Conservation (phyloP, 805 yeast species). For the Starmerella powellii region DNA sequence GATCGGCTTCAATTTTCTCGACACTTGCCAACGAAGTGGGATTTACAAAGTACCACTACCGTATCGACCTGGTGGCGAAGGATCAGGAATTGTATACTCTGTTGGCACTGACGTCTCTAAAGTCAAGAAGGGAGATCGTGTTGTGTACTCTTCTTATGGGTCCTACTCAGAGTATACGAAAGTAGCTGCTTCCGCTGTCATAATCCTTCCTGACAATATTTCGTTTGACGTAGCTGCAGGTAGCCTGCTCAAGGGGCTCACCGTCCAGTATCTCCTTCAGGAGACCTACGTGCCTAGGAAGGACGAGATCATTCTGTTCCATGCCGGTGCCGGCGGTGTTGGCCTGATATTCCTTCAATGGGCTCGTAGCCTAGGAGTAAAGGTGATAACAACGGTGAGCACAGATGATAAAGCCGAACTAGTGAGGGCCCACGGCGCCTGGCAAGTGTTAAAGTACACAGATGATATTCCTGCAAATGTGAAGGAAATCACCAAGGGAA, state of each 20-base stretch:
- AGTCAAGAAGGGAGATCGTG: slow-evolving; percentile 40
- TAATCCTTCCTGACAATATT: slow-evolving; percentile 42
- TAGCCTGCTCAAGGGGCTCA: slow-evolving; percentile 54
- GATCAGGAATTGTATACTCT: slow-evolving; percentile 40
- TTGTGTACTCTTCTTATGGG: slow-evolving; percentile 42
- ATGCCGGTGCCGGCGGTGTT: slow-evolving; percentile 96
- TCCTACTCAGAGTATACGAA: slow-evolving; percentile 70
- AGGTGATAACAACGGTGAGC: slow-evolving; percentile 76
- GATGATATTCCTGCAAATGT: slow-evolving; percentile 27
- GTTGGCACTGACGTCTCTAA: slow-evolving; percentile 36
- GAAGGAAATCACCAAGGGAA: slow-evolving; percentile 26
- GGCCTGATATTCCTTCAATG: slow-evolving; percentile 64
- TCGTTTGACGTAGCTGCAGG: slow-evolving; percentile 46
- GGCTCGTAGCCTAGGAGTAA: slow-evolving; percentile 52
- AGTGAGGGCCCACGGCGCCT: slow-evolving; percentile 71
- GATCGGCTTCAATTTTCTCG: slow-evolving; percentile 75
- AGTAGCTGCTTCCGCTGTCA: slow-evolving; percentile 28
- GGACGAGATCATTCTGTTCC: slow-evolving; percentile 62
- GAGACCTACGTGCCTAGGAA: slow-evolving; percentile 49
- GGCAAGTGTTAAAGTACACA: slow-evolving; percentile 40
- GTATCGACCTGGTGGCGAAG: slow-evolving; percentile 55
- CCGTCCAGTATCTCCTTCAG: slow-evolving; percentile 58
- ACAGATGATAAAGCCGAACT: slow-evolving; percentile 54
- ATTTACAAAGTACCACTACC: slow-evolving; percentile 54
- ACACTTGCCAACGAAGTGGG: slow-evolving; percentile 71